phyloP scores from a whole-genome alignment of 768 basidiomycete species.

The Pluteus cervinus region DNA sequence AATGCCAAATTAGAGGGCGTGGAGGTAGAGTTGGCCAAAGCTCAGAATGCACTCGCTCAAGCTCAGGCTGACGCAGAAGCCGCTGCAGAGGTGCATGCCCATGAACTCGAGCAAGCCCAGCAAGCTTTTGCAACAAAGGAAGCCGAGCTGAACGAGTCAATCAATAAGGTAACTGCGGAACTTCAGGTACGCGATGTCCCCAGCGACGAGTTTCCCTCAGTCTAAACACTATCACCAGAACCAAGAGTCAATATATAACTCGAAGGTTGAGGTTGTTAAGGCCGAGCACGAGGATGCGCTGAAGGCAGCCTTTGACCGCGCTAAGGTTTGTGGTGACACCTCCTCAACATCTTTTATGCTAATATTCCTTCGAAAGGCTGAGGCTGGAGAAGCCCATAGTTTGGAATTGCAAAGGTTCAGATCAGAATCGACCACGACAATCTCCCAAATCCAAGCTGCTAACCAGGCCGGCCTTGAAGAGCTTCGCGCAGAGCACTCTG shows the following conservation, averaged over 20 bases:
- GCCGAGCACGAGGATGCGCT: slow-evolving; percentile 57
- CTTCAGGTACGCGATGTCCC: slow-evolving; percentile 62
- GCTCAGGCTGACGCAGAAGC: slow-evolving; percentile 37
- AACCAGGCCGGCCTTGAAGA: slow-evolving; percentile 57
- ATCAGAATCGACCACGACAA: slow-evolving; percentile 54
- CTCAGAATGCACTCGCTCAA: slow-evolving; percentile 42
- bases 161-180: slow-evolving; percentile 50
- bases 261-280: slow-evolving; percentile 60
- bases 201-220: too few relatives aligned
- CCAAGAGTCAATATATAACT: slow-evolving; percentile 63
- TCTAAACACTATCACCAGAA: too few relatives aligned
- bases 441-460: slow-evolving; percentile 61
- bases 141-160: slow-evolving; percentile 46
- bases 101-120: slow-evolving; percentile 48
- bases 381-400: slow-evolving; percentile 64
- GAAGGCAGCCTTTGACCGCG: slow-evolving; percentile 67
- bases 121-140: slow-evolving; percentile 41
- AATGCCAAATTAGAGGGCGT: slow-evolving; percentile 39
- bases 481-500: slow-evolving; percentile 59
- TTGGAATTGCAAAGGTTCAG: slow-evolving; percentile 71
- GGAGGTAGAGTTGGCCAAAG: slow-evolving; percentile 38
- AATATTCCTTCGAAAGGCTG: slow-evolving; percentile 35
- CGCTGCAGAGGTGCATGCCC: slow-evolving; percentile 40
- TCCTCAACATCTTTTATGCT: slow-evolving; percentile 5
- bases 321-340: slow-evolving; percentile 68